These are phyloP conservation scores for Leucosporidium yakuticum DNA, from an alignment of 768 basidiomycete genomes.

Conservation along the genomic window DNA sequence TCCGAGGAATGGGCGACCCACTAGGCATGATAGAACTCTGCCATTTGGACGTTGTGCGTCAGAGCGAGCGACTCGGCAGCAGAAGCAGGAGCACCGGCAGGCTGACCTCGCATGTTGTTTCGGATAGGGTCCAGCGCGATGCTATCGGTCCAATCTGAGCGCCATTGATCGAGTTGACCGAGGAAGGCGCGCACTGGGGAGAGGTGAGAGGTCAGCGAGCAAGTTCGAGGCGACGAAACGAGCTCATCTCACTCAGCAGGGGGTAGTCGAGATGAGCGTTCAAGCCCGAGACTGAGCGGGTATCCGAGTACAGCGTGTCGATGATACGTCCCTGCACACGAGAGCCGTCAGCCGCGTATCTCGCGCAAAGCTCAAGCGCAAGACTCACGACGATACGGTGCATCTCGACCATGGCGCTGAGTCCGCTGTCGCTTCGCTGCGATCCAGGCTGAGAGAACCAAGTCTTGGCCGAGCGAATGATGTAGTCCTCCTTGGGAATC, in stretches of 20 bases:
- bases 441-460: conserved; percentile 70
- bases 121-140: not conserved
- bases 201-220: not conserved
- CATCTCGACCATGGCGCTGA: conserved; percentile 57
- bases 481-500: conserved; percentile 77
- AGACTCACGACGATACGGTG: conserved; percentile 54
- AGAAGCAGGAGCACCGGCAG: not conserved
- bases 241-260: conserved; percentile 19
- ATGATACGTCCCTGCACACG: conserved; percentile 53
- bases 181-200: conserved; percentile 77
- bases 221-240: not conserved
- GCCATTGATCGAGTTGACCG: conserved; percentile 61
- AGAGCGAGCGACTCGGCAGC: not conserved
- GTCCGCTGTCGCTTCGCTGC: conserved; percentile 57
- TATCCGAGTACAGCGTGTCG: conserved; percentile 73
- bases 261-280: conserved; percentile 79
- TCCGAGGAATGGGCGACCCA: not conserved
- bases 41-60: not conserved
- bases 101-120: conserved; percentile 6
- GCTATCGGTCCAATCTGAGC: conserved; percentile 51
- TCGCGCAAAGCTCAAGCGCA: not conserved
- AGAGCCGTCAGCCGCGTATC: too few relatives aligned
- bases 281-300: conserved; percentile 70
- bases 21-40: conserved; percentile 28
- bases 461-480: conserved; percentile 64